These are phyloP conservation scores for Fonsecaea erecta DNA, from an alignment of 2,329 filamentous ascomycete genomes.

Conservation along the genomic window DNA sequence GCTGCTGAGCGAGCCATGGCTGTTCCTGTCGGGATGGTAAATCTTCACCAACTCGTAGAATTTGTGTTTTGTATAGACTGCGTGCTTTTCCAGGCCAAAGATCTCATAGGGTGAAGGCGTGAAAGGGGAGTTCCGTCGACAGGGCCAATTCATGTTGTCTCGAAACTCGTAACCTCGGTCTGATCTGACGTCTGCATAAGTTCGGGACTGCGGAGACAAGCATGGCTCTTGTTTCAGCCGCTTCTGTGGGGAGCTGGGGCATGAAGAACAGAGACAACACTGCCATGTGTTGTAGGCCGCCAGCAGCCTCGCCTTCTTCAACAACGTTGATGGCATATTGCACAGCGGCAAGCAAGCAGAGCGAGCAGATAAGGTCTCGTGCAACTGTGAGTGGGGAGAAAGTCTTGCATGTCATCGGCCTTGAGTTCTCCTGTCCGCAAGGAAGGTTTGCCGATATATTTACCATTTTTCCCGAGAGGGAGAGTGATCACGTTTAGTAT, in stretches of 20 bases:
- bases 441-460: conserved; percentile 19
- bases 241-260: conserved; percentile 37
- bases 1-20: conserved; percentile 41
- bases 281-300: conserved; percentile 47
- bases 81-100: conserved; percentile 65
- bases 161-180: conserved; percentile 35
- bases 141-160: conserved; percentile 39
- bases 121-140: conserved; percentile 23
- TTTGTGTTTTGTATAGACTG: conserved; percentile 77
- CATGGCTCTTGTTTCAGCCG: conserved; percentile 23
- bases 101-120: conserved; percentile 88
- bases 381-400: conserved; percentile 14
- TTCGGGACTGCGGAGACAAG: conserved; percentile 37
- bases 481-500: neutral
- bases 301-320: conserved; percentile 52
- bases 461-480: neutral
- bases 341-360: neutral
- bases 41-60: conserved; percentile 94
- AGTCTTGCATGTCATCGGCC: conserved; percentile 20
- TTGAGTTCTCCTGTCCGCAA: neutral
- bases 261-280: conserved; percentile 40
- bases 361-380: conserved; percentile 11
- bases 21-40: conserved; percentile 81
- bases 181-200: conserved; percentile 45
- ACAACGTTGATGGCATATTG: conserved; percentile 41